A percentile compares a stretch with the other conserved stretches of the same genome.
Evolutionary conservation across 1,284 basidiomycete genomes (phyloP).

Genomic region (Abortiporus biennis): DNA sequence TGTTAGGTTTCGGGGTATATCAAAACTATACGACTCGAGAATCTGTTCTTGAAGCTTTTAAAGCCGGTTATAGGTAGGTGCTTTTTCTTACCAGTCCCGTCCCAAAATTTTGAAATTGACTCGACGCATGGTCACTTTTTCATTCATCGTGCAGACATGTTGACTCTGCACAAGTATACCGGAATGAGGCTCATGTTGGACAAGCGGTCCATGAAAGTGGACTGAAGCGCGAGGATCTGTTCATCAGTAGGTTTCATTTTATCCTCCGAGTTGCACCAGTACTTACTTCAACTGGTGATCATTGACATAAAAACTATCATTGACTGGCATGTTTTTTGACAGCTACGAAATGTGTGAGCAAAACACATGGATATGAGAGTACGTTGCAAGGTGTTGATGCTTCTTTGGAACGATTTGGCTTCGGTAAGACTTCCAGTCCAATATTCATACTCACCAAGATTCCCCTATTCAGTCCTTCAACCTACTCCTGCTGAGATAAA

Average conservation of each 20-base stretch:
- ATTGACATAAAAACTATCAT: neutral
- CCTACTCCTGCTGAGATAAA: too few species aligned
- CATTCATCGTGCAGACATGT: slow-evolving; percentile 61
- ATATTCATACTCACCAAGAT: slow-evolving; percentile 50
- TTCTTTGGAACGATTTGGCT: slow-evolving; percentile 16
- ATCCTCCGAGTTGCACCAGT: too few species aligned
- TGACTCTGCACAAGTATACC: slow-evolving; percentile 70
- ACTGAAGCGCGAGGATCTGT: slow-evolving; percentile 49
- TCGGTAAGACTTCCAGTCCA: slow-evolving; percentile 12
- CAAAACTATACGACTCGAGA: slow-evolving; percentile 55
- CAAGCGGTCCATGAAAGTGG: slow-evolving; percentile 50
- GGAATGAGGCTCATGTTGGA: slow-evolving; percentile 65
- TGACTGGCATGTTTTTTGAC: too few species aligned
- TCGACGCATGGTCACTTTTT: neutral
- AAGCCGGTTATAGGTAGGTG: slow-evolving; percentile 68
- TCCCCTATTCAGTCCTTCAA: too few species aligned
- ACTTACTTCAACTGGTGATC: neutral
- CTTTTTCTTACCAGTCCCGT: neutral
- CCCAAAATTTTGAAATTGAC: too few species aligned
- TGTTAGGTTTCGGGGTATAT: slow-evolving; percentile 82
- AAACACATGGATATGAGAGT: slow-evolving; percentile 19
- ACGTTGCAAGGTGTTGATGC: slow-evolving; percentile 19
- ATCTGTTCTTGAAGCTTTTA: slow-evolving; percentile 64
- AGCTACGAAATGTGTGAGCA: slow-evolving; percentile 7
- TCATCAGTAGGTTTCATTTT: slow-evolving; percentile 65